Evolutionary conservation across 2,329 filamentous ascomycete genomes (phyloP), one percentile per base, ranked within the genome.

Genomic region (Fusarium praegraminearum): DNA sequence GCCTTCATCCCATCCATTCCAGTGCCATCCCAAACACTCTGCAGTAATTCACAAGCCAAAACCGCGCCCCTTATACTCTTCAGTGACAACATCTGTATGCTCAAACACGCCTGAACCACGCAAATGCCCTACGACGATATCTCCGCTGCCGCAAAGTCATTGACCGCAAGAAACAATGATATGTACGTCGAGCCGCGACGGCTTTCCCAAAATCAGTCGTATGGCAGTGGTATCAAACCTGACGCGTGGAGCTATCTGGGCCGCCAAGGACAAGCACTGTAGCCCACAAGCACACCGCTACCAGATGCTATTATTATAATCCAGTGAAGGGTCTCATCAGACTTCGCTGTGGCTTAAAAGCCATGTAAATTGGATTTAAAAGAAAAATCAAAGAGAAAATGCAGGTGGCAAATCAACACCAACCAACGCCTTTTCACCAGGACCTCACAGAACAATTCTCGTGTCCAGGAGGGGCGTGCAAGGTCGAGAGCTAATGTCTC

Each of bases 341-440:
- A 50, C 67, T 46, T 55, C 46, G 45, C 53, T 52, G 33, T 36
- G 60, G 67, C 69, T 65, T 71, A 38, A 53, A 65, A 72, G 62
- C 69, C 33, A 60, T 46, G 54, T 62, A 65, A 65, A 52, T 64
- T 62, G 46, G 53, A 64, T 41, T 60, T 65, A 57, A 70, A 71
- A 71, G 47, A 67, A 70, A 65, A 69, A 70, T 45, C 43, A 75
- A 70, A 54, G 52, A 57, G 65, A 71, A 74, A 76, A 75, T 73
- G 69, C 72, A 73, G 75, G 72, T 71, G 68, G 75, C 76, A 78
- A 75, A 78, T 77, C 76, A 77, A 77, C 76, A 74, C 76, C 71
- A 76, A 78, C 75, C 76, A 77, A 78, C 76, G 75, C 76, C 71
- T 77, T 75, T 82, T 80, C 79, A 78, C 79, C 76, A 75, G 77